Base-by-base conservation (phyloP, 306 rosid species). In the Cicer chorassanicum region DNA sequence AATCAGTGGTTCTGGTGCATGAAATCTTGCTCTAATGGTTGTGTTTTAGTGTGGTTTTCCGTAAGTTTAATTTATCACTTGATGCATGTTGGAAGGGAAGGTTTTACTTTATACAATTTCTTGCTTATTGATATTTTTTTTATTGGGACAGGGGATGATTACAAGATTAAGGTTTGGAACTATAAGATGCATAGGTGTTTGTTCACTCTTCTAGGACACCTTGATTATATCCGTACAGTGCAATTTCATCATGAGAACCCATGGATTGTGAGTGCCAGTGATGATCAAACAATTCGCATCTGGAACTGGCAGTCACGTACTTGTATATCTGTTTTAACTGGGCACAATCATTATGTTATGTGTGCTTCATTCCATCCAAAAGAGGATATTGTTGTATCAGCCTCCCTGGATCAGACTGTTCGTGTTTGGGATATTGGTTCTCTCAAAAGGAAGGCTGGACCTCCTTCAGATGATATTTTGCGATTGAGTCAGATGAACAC, bases 261-360 rank as follows among this genome's bases (percentile, higher is more conserved):
- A 11, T 93, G 98, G 98, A 89, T 93, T 76, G 97, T 93, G 68
- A 93, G 98, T 78, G 97, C 97, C 51, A 93, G 98, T 80, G 98
- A 93, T 78, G 98, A 93, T 86, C 98, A 93, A 82, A 93, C 98
- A 43, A 93, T 93, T 77, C 98, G 98, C 40, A 88, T 93, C 39
- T 93, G 98, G 98, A 93, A 93, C 84, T 93, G 98, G 98, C 98
- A 93, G 78, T 93, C 98, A 44, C 98, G 98, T 15, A 93, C 96
- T 45, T 91, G 98, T 63, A 84, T 93, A 72, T 91, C 98, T 82
- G 98, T 93, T 67, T 83, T 93, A 83, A 93, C 98, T 15, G 98
- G 98, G 65, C 98, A 93, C 85, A 93, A 93, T 70, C 98, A 93
- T 78, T 93, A 93, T 83, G 98, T 93, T 38, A 93, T 93, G 98